Base-by-base conservation (phyloP, 306 rosid genomes). In the Malus asiatica region DNA sequence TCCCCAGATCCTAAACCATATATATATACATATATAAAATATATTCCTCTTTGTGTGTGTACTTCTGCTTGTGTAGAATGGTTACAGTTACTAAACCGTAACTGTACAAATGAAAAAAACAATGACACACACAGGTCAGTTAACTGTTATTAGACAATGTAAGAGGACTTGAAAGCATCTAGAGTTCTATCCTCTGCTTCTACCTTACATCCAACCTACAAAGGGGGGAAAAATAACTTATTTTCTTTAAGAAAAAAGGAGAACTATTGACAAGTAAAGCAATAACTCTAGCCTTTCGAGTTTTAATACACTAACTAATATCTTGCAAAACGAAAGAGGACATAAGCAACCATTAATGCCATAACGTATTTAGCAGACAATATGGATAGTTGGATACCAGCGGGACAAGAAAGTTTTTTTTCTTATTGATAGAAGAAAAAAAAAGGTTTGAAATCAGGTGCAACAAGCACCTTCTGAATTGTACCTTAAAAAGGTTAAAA, bases 401-500 rank as follows among this genome's bases (percentile, higher is more conserved):
- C 11, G 6, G 44, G 18, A 52, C 40, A 42, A 65, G 40, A 18
- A 44, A 62, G 13, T n/a, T 5, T 4, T 4, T 4, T 69, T 35
- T 29, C 71, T 48, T 48, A 73, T 22, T 42, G 52, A 35, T 40
- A 66, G 53, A 68, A 62, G 16, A 35, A 53, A 12, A 40, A 35
- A 53, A 12, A 40, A 35, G 55, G 4, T 46, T 74, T 25, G 27
- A 42, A 61, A 48, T n/a, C 55, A 40, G 59, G 79, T 73, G 68
- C 29, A 72, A 15, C 46, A 4, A 62, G n/a, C 38, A 62, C 33
- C 10, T 29, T 29, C 66, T 59, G 44, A 42, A 42, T 38, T 33
- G 76, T 87, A 93, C 98, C 98, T 93, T 93, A 81, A 93, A 93
- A 74, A 76, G 64, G 53, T 87, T 88, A 76, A 93, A 93, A 32